phyloP scores from a whole-genome alignment of 768 basidiomycete species.

The Saitozyma podzolica region DNA sequence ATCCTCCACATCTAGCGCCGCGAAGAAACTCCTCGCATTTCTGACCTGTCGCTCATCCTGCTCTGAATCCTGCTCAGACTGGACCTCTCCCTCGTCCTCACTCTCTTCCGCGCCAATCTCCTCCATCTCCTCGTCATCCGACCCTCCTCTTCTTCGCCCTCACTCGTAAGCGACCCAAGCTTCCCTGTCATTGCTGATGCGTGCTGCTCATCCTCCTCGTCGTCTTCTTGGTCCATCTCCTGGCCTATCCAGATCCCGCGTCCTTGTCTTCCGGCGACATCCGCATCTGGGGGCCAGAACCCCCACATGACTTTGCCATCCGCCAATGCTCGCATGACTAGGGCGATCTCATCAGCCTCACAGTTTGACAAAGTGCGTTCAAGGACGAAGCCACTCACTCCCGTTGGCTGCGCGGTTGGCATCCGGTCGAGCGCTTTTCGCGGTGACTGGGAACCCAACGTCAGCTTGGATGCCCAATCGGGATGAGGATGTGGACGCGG shows the following conservation, averaged over 20 bases:
- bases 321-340: conserved; percentile 78
- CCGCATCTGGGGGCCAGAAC: conserved; percentile 68
- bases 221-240: not conserved
- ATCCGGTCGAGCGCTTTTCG: conserved; percentile 86
- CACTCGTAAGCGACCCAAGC: conserved; percentile 1
- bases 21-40: conserved; percentile 36
- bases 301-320: conserved; percentile 81
- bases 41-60: too few relatives aligned
- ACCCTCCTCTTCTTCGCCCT: conserved; percentile 16
- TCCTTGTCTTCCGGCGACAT: conserved; percentile 16
- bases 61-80: too few relatives aligned
- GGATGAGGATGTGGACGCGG: too few relatives aligned
- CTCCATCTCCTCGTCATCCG: conserved; percentile 50
- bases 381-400: conserved; percentile 59
- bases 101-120: conserved; percentile 13
- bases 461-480: not conserved
- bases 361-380: too few relatives aligned
- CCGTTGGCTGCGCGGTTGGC: conserved; percentile 84
- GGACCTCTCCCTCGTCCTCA: conserved; percentile 4
- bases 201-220: conserved; percentile 49
- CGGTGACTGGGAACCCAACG: conserved; percentile 60
- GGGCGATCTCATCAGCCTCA: not conserved
- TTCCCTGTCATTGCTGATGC: conserved; percentile 14
- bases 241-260: conserved; percentile 46
- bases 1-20: conserved; percentile 28